A percentile compares a stretch with the other conserved stretches of the same genome.
These are phyloP conservation scores for Petasospora fabianii DNA, from an alignment of 1,139 yeast species.

Conservation along the genomic window DNA sequence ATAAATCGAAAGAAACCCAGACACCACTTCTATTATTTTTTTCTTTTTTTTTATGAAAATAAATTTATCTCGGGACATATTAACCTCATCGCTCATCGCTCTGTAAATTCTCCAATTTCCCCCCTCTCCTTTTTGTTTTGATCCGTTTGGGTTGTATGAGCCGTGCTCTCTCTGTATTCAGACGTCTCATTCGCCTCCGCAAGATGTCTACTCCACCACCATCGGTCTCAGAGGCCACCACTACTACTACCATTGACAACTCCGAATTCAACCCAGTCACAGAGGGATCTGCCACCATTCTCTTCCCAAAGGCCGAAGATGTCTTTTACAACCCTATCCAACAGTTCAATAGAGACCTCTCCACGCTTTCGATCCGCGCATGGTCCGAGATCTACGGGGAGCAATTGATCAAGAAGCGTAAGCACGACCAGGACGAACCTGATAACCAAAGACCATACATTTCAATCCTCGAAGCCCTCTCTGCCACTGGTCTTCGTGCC, in stretches of 20 bases:
- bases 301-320: conserved; percentile 69
- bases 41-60: too few relatives aligned
- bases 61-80: too few relatives aligned
- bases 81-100: neutral
- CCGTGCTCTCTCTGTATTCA: neutral
- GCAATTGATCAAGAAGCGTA: conserved; percentile 32
- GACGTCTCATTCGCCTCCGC: neutral
- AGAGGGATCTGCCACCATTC: conserved; percentile 80
- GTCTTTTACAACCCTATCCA: conserved; percentile 96
- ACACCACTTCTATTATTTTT: conserved; percentile 9
- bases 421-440: conserved; percentile 28
- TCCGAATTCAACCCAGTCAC: conserved; percentile 44
- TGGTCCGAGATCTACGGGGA: conserved; percentile 62
- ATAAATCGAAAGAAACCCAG: too few relatives aligned
- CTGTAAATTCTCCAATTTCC: too few relatives aligned
- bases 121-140: too few relatives aligned
- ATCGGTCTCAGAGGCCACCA: conserved; percentile 1
- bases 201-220: conserved; percentile 7
- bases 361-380: conserved; percentile 80
- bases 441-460: conserved; percentile 41
- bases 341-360: conserved; percentile 90
- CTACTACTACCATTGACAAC: too few relatives aligned
- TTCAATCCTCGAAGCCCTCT: conserved; percentile 78
- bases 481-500: conserved; percentile 94
- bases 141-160: too few relatives aligned